A percentile compares a stretch with the other conserved stretches of the same genome.
These are phyloP conservation scores for Urostyla sp. DNA, from an alignment of 73 alveolate species.

Conservation along the genomic window DNA sequence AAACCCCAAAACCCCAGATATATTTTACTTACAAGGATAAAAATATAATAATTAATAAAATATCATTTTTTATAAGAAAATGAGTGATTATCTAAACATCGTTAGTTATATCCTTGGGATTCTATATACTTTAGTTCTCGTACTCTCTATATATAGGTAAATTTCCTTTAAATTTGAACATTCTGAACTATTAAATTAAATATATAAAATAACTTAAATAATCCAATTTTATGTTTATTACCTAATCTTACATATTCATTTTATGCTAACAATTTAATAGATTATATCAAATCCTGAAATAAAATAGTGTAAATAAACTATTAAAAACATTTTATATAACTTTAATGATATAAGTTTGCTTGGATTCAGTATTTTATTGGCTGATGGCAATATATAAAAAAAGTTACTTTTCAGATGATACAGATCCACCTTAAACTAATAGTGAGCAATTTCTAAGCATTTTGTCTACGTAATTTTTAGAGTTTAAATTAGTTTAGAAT, in stretches of 20 bases:
- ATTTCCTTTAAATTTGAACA: not conserved
- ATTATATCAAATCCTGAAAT: too few relatives aligned
- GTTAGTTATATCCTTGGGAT: conserved; percentile 15
- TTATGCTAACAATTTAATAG: too few relatives aligned
- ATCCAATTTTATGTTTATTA: not conserved
- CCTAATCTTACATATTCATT: not conserved
- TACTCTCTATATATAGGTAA: conserved; percentile 13
- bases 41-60: too few relatives aligned
- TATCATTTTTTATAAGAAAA: too few relatives aligned
- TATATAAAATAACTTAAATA: not conserved
- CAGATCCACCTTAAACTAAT: too few relatives aligned
- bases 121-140: not conserved
- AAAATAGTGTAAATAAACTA: not conserved
- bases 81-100: conserved; percentile 1
- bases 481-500: too few relatives aligned
- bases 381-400: not conserved
- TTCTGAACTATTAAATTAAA: not conserved
- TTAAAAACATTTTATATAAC: not conserved
- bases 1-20: too few relatives aligned
- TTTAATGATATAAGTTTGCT: not conserved
- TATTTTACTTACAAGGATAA: too few relatives aligned
- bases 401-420: not conserved
- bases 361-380: not conserved
- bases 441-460: not conserved
- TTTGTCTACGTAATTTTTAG: not conserved